Base-by-base conservation (phyloP, 2,329 filamentous ascomycete genomes). In the Colletotrichum karsti region DNA sequence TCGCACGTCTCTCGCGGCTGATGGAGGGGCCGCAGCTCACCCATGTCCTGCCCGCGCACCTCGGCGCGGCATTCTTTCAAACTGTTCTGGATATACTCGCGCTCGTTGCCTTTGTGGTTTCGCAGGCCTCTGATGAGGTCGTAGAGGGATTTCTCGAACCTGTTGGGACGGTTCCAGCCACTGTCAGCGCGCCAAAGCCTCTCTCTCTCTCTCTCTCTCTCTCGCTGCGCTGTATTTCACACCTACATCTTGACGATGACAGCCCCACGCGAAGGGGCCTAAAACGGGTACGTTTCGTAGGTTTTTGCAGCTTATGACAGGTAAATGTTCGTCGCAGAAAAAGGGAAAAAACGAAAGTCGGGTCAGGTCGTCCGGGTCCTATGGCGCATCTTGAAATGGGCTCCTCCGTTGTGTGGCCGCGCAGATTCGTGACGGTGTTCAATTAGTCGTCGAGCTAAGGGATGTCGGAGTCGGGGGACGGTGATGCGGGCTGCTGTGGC, bases 121-220 rank as follows among this genome's bases (percentile, higher is more conserved):
- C 96, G 92, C 77, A 99, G 85, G 75, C 96, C 96, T 81, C 95
- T 90, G 76, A 99, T 99, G 85, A 99, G 95, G 89, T 98, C 95
- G 82, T 98, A 97, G 20, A 99, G 89, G 44, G 96, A 98, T 83
- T 99, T 99, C 82, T 99, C 96, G 84, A 99, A 99, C 96, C 95
- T 98, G 69, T 79, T 15, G 22, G 2, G 3, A 42, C 3, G 6
- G 10, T 35, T 28, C 35, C 5, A 44, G n/a, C 20, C 12, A 28
- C 67, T 79, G 76, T 70, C 44, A 59, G 54, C 58, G 50, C 30
- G 46, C 12, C 13, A n/a, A n/a, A 37, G 5, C 30, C 24, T 53
- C n/a, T 22, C 28, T n/a, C 30, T n/a, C 22, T 15, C 18, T n/a
- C n/a, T n/a, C 24, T 53, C n/a, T 22, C 28, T n/a, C 30, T n/a